These are phyloP conservation scores for Hydnomerulius pinastri DNA, from an alignment of 768 basidiomycete genomes.

Conservation along the genomic window DNA sequence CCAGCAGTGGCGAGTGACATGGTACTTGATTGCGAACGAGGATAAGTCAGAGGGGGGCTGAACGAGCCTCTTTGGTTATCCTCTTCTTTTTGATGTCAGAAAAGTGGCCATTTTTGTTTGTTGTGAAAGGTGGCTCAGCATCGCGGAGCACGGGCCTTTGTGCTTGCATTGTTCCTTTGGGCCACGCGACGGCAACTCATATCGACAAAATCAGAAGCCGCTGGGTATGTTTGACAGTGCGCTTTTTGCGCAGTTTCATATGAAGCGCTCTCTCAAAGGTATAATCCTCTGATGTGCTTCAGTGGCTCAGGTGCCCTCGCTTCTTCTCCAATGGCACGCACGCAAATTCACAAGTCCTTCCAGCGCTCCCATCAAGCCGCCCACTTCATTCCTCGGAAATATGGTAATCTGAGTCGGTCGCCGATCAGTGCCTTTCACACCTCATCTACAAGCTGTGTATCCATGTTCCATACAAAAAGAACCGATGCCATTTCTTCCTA, in stretches of 20 bases:
- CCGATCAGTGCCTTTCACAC: slow-evolving; percentile 10
- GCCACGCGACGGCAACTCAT: slow-evolving; percentile 16
- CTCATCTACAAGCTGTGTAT: neutral
- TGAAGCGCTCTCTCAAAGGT: slow-evolving; percentile 13
- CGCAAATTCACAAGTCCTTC: slow-evolving; percentile 14
- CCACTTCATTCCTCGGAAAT: slow-evolving; percentile 32
- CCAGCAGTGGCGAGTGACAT: slow-evolving; percentile 21
- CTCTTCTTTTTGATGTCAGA: slow-evolving; percentile 25
- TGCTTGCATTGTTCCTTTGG: slow-evolving; percentile 24
- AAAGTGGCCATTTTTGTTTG: slow-evolving; percentile 29
- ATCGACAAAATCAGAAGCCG: slow-evolving; percentile 16
- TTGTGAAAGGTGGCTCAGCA: slow-evolving; percentile 30
- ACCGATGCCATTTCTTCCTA: slow-evolving; percentile 8
- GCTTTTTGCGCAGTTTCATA: slow-evolving; percentile 25
- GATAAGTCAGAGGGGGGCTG: slow-evolving; percentile 9
- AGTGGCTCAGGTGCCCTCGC: slow-evolving; percentile 7
- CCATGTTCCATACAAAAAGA: slow-evolving; percentile 1
- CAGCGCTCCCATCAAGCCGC: slow-evolving; percentile 8
- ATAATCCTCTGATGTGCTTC: slow-evolving; percentile 11
- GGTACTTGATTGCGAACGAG: slow-evolving; percentile 9
- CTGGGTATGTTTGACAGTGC: slow-evolving; percentile 21
- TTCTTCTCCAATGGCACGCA: slow-evolving; percentile 6
- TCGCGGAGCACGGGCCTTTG: slow-evolving; percentile 18
- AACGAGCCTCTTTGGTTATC: slow-evolving; percentile 3
- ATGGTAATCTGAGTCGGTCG: slow-evolving; percentile 12